Evolutionary conservation across 805 yeast species (phyloP).

Genomic region (Schwanniomyces sp.): DNA sequence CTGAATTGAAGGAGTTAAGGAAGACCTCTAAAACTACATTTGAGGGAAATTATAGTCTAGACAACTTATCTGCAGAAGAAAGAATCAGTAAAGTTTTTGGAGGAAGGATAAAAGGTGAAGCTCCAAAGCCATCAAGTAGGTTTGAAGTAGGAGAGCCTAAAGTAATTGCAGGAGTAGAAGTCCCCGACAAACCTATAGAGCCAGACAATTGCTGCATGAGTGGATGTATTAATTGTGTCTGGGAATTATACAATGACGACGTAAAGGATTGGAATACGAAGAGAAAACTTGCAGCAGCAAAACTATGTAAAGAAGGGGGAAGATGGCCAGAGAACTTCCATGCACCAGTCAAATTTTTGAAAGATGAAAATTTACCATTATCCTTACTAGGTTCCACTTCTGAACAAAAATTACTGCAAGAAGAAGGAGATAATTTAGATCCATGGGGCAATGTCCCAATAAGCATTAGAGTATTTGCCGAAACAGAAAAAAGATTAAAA

Average conservation of each 20-base stretch:
- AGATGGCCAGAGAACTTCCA: conserved; percentile 45
- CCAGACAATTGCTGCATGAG: conserved; percentile 98
- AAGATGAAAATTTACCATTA: conserved; percentile 33
- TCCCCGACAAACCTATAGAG: conserved; percentile 81
- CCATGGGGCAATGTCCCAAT: conserved; percentile 61
- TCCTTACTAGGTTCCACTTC: conserved; percentile 22
- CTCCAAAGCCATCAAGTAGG: conserved; percentile 40
- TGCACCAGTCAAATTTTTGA: conserved; percentile 35
- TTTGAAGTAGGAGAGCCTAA: conserved; percentile 35
- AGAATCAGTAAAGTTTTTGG: conserved; percentile 55
- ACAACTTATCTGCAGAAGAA: conserved; percentile 40
- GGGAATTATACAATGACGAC: conserved; percentile 92
- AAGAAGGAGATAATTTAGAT: conserved; percentile 17
- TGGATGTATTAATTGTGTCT: conserved; percentile 95
- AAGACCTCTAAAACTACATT: conserved; percentile 21
- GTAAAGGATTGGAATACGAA: conserved; percentile 72
- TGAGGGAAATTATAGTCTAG: conserved; percentile 33
- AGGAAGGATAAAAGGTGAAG: conserved; percentile 54
- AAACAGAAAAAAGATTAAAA: conserved; percentile 69
- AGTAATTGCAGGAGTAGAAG: conserved; percentile 58
- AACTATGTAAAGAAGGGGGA: conserved; percentile 36
- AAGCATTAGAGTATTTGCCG: conserved; percentile 78
- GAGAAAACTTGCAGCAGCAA: conserved; percentile 56
- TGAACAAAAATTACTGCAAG: conserved; percentile 5
- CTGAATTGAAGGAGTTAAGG: conserved; percentile 18